Conservation (phyloP, 345 rosid genomes). For the Turnera subulata region DNA sequence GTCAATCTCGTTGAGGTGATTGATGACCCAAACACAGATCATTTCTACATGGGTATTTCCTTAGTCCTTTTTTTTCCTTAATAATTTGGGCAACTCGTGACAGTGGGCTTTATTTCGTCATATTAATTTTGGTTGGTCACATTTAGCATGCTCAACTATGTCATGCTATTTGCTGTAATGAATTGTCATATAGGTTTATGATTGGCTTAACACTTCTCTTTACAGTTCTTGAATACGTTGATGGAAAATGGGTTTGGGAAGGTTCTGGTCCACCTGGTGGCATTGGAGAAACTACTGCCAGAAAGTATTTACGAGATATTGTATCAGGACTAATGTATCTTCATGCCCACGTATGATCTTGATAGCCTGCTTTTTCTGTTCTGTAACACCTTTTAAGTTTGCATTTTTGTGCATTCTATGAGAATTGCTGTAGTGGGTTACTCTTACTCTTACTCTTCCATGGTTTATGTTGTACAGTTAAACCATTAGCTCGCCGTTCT, state of each 20-base stretch:
- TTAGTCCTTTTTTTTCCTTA: slow-evolving; percentile 4
- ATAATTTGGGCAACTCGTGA: no score
- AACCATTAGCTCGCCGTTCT: no score
- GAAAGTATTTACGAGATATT: slow-evolving; percentile 79
- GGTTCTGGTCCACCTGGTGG: slow-evolving; percentile 59
- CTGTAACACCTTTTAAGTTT: not conserved
- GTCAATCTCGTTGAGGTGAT: slow-evolving; percentile 97
- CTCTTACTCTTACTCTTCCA: no score
- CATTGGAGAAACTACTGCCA: slow-evolving; percentile 71
- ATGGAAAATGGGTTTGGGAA: slow-evolving; percentile 73
- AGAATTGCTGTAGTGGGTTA: not conserved
- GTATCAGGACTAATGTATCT: slow-evolving; percentile 91
- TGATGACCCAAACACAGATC: slow-evolving; percentile 91
- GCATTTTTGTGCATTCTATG: not conserved
- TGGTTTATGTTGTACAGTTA: no score
- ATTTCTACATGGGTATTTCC: slow-evolving; percentile 91
- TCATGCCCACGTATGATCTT: slow-evolving; percentile 78
- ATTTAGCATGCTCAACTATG: not conserved
- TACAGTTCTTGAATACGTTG: slow-evolving; percentile 93
- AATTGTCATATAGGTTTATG: slow-evolving; percentile 3
- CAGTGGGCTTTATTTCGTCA: no score
- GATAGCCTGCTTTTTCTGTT: not conserved
- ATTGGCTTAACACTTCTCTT: slow-evolving; percentile 14
- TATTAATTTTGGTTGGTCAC: not conserved
- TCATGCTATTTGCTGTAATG: not conserved